Base-by-base conservation (phyloP, 2,329 filamentous ascomycete genomes). In the Chaetomiaceae sp. region DNA sequence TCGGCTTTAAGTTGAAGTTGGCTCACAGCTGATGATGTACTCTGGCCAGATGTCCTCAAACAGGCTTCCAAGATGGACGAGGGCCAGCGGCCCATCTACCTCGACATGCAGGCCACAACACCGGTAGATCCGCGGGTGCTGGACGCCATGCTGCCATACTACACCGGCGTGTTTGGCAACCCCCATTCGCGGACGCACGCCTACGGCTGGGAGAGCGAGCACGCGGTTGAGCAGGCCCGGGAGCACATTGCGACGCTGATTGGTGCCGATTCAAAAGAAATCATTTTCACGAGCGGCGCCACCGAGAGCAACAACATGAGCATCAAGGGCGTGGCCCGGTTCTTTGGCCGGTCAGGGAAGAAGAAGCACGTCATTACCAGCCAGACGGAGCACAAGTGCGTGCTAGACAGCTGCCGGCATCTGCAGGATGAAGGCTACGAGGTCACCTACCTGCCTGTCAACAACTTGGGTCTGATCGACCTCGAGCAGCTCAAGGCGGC, bases 221-320 rank as follows among this genome's bases (percentile, higher is more conserved):
- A 90, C 69, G 91, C 87, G 0, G 84, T 95, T 18, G 93, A 98
- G 65, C 78, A 88, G 53, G 90, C 93, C 35, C 81, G 93, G 59
- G 78, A 78, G 58, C 80, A 97, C 61, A 76, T 97, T 54, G 93
- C 93, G 3, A 76, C 76, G 32, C 77, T 98, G 45, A 93, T 98
- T 56, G 91, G 91, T 20, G 93, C 93, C 22, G 89, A 98, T 64
- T 74, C 93, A 6, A 98, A 98, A 69, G 93, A 98, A 65, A 97
- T 98, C 56, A 94, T 98, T 60, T 97, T 98, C 70, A 98, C 93
- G 6, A 96, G 90, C 60, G 93, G 93, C 45, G 93, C 93, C 14
- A 98, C 93, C 0, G 93, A 98, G 72, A 96, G 89, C 64, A 98
- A 98, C 70, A 98, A 98, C 62, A 98, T 98, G 93, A 95, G 89